Evolutionary conservation across 345 rosid species (phyloP).

Genomic region (Salix arbutifolia): DNA sequence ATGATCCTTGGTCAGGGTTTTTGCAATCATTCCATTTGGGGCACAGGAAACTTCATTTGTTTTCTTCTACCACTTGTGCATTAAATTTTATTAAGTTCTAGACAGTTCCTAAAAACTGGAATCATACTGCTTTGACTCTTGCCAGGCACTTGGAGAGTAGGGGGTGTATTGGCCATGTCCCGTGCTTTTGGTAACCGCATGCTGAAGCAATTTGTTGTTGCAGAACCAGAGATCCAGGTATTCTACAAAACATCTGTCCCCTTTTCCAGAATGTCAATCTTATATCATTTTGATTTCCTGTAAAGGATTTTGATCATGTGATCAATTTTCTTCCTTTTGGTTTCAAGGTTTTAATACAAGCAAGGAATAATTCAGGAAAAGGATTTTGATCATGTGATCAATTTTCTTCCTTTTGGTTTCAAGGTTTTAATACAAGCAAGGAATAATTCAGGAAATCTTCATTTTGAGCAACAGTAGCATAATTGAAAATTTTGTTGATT

Average conservation of each 20-base stretch:
- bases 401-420: neutral
- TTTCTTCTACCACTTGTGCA: neutral
- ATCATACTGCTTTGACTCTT: constrained; percentile 13
- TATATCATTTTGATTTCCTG: neutral
- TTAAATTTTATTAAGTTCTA: neutral
- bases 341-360: neutral
- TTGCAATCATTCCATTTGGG: neutral
- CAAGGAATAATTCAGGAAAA: neutral
- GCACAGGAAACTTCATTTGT: neutral
- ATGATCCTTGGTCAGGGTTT: neutral
- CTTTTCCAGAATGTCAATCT: neutral
- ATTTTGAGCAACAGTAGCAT: neutral
- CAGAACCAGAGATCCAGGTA: constrained; percentile 99
- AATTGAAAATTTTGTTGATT: neutral
- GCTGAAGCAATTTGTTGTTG: constrained; percentile 96
- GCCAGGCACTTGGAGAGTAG: constrained; percentile 98
- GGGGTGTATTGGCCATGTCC: constrained; percentile 99
- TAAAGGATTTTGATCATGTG: neutral
- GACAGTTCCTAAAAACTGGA: neutral
- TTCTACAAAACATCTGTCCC: constrained; percentile 1
- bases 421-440: neutral
- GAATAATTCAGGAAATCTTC: neutral
- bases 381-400: neutral
- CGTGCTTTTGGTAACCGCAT: constrained; percentile 98
- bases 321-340: neutral